Conservation (phyloP, 164 flowering plant species). For the Nymphaea colorata region DNA sequence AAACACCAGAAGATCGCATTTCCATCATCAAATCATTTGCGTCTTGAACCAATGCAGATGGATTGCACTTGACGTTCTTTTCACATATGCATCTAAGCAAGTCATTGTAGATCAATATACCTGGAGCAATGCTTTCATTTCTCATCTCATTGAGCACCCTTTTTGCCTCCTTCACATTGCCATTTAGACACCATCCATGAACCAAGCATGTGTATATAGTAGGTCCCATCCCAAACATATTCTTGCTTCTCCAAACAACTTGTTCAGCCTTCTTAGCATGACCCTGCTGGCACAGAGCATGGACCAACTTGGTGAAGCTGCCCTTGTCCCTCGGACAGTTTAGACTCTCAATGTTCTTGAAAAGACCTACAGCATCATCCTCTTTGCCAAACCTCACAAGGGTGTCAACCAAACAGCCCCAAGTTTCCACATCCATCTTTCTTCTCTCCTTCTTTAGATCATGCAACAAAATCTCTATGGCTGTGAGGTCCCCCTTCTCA, state of each 20-base stretch:
- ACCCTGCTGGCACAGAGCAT: slow-evolving; percentile 57
- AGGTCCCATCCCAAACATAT: slow-evolving; percentile 24
- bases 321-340: slow-evolving; percentile 36
- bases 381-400: slow-evolving; percentile 51
- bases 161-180: slow-evolving; percentile 52
- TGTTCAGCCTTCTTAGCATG: slow-evolving; percentile 65
- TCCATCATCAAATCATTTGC: slow-evolving; percentile 59
- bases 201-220: slow-evolving; percentile 39
- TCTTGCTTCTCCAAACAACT: slow-evolving; percentile 37
- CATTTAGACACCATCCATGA: slow-evolving; percentile 52
- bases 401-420: slow-evolving; percentile 40
- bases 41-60: slow-evolving; percentile 61
- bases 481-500: slow-evolving; percentile 39
- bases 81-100: slow-evolving; percentile 53
- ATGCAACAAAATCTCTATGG: slow-evolving; percentile 43
- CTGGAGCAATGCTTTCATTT: slow-evolving; percentile 24
- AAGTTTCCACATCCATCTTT: slow-evolving; percentile 40
- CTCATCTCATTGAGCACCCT: slow-evolving; percentile 52
- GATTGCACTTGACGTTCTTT: slow-evolving; percentile 45
- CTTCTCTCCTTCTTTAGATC: slow-evolving; percentile 41
- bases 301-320: slow-evolving; percentile 40
- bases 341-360: slow-evolving; percentile 59
- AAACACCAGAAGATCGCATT: slow-evolving; percentile 41
- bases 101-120: slow-evolving; percentile 48
- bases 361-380: slow-evolving; percentile 62